These are phyloP conservation scores for Ettlia oleoabundans DNA, from an alignment of 139 green algal genomes.

Conservation along the genomic window DNA sequence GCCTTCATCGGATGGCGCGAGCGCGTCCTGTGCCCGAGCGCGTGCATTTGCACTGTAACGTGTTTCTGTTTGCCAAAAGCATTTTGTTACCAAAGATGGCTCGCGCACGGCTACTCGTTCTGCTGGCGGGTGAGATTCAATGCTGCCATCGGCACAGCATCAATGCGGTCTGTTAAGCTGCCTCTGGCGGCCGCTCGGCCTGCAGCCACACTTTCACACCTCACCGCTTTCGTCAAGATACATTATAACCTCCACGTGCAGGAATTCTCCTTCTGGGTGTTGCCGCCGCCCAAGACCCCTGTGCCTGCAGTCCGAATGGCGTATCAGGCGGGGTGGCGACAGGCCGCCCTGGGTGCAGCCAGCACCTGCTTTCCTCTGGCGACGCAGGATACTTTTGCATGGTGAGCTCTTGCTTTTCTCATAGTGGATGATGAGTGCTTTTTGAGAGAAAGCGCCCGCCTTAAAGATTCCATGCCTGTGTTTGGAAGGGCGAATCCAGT, in stretches of 20 bases:
- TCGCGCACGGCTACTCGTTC: too few relatives aligned
- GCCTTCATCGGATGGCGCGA: too few relatives aligned
- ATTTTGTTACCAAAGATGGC: background rate
- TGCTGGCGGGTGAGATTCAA: too few relatives aligned
- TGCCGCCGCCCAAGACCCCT: background rate
- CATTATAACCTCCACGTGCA: background rate
- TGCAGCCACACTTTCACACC: background rate
- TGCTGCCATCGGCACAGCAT: background rate
- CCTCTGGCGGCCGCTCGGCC: too few relatives aligned
- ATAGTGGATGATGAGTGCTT: background rate
- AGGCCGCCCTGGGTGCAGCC: background rate
- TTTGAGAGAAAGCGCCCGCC: background rate
- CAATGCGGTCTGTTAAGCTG: background rate
- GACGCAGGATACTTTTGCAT: conserved; percentile 11
- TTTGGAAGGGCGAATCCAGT: too few relatives aligned
- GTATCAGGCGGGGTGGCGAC: background rate
- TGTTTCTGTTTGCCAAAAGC: background rate
- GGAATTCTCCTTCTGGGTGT: background rate
- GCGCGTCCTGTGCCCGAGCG: too few relatives aligned
- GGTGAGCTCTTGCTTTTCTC: background rate
- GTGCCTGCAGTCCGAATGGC: conserved; percentile 6
- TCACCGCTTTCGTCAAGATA: background rate
- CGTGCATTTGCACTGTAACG: background rate
- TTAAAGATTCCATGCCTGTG: too few relatives aligned
- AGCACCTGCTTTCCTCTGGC: background rate